A percentile compares a stretch with the other conserved stretches of the same genome.
Evolutionary conservation across 2,329 filamentous ascomycete genomes (phyloP).

Genomic region (Botryosphaeria dothidea): DNA sequence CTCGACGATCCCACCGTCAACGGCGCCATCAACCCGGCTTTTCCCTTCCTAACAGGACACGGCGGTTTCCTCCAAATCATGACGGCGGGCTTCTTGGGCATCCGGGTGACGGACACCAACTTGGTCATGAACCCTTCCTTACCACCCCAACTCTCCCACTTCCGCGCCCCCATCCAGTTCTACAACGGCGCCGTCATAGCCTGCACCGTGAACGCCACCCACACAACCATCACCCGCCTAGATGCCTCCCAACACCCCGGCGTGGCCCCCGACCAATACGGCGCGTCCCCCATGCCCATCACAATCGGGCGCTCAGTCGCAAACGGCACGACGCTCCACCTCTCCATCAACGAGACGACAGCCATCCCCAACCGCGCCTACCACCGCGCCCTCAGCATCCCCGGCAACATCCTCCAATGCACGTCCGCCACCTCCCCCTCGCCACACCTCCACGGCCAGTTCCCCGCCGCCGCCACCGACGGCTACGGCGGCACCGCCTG

Average conservation of each 20-base stretch:
- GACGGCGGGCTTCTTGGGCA: constrained; percentile 67
- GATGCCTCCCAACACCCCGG: constrained; percentile 41
- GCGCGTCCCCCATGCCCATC: constrained; percentile 58
- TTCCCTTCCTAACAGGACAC: constrained; percentile 70
- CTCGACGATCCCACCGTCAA: constrained; percentile 61
- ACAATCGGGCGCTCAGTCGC: constrained; percentile 46
- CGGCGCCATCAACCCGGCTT: constrained; percentile 68
- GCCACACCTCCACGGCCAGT: constrained; percentile 63
- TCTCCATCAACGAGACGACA: constrained; percentile 53
- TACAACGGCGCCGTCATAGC: constrained; percentile 66
- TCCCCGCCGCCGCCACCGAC: constrained; percentile 67
- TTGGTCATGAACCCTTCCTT: constrained; percentile 66
- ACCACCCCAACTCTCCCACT: constrained; percentile 63
- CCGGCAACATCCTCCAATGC: constrained; percentile 67
- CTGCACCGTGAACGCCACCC: constrained; percentile 62
- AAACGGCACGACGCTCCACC: constrained; percentile 41
- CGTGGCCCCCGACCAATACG: constrained; percentile 57
- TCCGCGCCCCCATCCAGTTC: constrained; percentile 65
- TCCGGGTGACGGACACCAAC: constrained; percentile 60
- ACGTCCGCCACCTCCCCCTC: constrained; percentile 52
- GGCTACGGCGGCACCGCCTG: constrained; percentile 67
- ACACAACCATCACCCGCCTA: constrained; percentile 62
- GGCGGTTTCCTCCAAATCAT: constrained; percentile 69
- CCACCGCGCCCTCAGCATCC: constrained; percentile 54
- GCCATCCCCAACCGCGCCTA: constrained; percentile 61